Base-by-base conservation (phyloP, 2,329 filamentous ascomycete species). In the Colletotrichum eremochloae region DNA sequence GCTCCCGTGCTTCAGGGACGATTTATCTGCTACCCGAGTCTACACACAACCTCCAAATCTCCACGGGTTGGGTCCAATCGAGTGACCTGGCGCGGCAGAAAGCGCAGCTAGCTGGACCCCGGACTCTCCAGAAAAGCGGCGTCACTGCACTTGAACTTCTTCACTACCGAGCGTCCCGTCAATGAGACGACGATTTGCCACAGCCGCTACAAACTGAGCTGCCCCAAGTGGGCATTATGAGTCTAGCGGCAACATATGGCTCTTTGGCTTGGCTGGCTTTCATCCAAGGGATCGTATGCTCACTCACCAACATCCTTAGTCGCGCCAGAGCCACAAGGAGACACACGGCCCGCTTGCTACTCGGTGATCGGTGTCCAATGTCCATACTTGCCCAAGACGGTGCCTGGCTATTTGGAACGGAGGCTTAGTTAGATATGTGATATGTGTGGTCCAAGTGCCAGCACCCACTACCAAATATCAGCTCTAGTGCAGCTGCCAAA, bases 161-260 rank as follows among this genome's bases (percentile, higher is more conserved):
- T 24, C n/a, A 66, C 57, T 53, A 72, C 69, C 52, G 52, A 68
- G 31, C 44, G 18, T 36, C 44, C n/a, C 31, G 33, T 46, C 58
- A 60, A 38, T 44, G 69, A 64, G 52, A 72, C 58, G 65, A 68
- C 58, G 58, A 68, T 68, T 24, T 60, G 46, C 38, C 53, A 44
- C 48, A 24, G 46, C 65, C 60, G 50, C 64, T 40, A 36, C 44
- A 48, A 57, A 50, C 38, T 46, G 36, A 31, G 46, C 55, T 61
- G 55, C 12, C n/a, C 63, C 66, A 31, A 55, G 11, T 29, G 33
- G n/a, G 60, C 18, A 42, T 31, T 42, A 24, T 29, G 61, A 63
- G 29, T 29, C 65, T 58, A 53, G 33, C 36, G 46, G 24, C 58
- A 38, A 50, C 42, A 53, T 50, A 50, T 63, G 36, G 48, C 64